A percentile compares a stretch with the other conserved stretches of the same genome.
phyloP scores from a whole-genome alignment of 306 rosid genomes.

The Citrullus amarus region DNA sequence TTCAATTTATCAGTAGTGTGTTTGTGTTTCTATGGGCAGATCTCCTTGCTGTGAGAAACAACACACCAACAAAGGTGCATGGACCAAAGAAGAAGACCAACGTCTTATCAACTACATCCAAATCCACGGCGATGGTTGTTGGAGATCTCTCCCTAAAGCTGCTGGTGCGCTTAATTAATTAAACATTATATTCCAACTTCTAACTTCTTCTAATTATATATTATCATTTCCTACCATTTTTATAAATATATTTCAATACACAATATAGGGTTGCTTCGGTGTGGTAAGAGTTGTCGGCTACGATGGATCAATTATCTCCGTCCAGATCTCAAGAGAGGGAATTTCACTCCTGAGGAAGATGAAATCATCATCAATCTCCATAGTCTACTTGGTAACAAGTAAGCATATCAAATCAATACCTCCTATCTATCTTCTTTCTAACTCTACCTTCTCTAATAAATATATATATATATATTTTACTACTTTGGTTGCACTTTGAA shows the following conservation, averaged over 20 bases:
- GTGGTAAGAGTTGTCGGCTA: slow-evolving; percentile 50
- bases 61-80: slow-evolving; percentile 6
- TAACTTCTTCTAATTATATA: no score
- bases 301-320: slow-evolving; percentile 24
- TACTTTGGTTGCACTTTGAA: no score
- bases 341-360: slow-evolving; percentile 45
- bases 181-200: no score
- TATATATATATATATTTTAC: no score
- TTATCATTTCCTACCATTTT: no score
- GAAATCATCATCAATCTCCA: slow-evolving; percentile 56
- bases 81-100: slow-evolving; percentile 5
- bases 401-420: background rate
- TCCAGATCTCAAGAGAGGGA: slow-evolving; percentile 64
- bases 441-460: no score
- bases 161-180: background rate
- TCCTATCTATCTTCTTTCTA: no score
- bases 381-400: slow-evolving; percentile 57
- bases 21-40: background rate
- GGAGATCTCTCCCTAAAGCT: slow-evolving; percentile 6
- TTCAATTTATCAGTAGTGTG: background rate
- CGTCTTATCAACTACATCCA: background rate
- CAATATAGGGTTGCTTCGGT: slow-evolving; percentile 38
- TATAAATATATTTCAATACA: no score
- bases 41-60: slow-evolving; percentile 3
- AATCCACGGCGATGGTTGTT: slow-evolving; percentile 3